Conservation (phyloP, 1,139 yeast species). For the Geotrichum aggregatum region DNA sequence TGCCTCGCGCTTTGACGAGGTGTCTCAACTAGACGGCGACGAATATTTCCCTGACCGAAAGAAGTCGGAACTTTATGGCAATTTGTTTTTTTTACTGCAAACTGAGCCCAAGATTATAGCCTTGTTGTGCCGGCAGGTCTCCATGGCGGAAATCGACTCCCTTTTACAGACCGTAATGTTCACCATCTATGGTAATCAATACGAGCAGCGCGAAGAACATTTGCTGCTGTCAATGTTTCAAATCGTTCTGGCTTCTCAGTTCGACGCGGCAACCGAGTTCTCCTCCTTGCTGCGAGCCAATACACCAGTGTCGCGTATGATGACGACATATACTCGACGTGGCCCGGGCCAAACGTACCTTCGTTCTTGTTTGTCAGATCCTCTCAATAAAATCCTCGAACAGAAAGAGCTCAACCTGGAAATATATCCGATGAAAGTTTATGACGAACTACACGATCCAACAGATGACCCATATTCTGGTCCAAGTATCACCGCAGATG, state of each 20-base stretch:
- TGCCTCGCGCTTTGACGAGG: conserved; percentile 36
- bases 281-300: conserved; percentile 41
- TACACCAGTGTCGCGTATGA: conserved; percentile 44
- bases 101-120: conserved; percentile 43
- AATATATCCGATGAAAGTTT: conserved; percentile 40
- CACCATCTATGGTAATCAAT: conserved; percentile 44
- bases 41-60: conserved; percentile 34
- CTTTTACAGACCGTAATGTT: conserved; percentile 44
- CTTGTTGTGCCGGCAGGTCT: conserved; percentile 36
- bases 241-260: conserved; percentile 40
- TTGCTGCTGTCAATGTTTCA: conserved; percentile 42
- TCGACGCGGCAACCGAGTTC: conserved; percentile 40
- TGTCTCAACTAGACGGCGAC: conserved; percentile 21
- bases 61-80: conserved; percentile 38
- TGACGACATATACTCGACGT: conserved; percentile 44
- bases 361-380: conserved; percentile 36
- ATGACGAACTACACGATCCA: conserved; percentile 34
- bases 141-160: conserved; percentile 42
- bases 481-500: conserved; percentile 32
- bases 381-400: conserved; percentile 35
- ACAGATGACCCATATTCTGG: conserved; percentile 26
- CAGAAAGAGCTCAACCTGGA: conserved; percentile 36
- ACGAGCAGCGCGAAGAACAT: conserved; percentile 44
- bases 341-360: conserved; percentile 44
- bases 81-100: conserved; percentile 41